These are phyloP conservation scores for Leccinum pachyderme DNA, from an alignment of 1,284 basidiomycete genomes.

Conservation along the genomic window DNA sequence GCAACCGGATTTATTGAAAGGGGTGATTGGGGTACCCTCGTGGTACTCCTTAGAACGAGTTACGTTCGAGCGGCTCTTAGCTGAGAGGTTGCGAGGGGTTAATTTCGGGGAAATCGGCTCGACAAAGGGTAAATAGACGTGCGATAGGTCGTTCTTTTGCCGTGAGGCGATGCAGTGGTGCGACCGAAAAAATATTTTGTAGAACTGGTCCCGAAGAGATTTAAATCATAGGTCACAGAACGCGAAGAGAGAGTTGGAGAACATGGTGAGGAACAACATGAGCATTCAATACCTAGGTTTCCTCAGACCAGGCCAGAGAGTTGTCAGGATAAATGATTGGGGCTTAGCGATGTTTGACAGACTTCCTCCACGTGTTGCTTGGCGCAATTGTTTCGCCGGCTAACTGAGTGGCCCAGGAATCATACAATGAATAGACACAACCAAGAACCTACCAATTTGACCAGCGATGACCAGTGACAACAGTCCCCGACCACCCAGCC, in stretches of 20 bases:
- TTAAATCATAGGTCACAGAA: background rate
- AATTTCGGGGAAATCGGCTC: conserved; percentile 1
- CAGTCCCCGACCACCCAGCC: background rate
- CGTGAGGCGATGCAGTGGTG: conserved; percentile 1
- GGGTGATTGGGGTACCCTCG: background rate
- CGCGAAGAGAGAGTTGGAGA: background rate
- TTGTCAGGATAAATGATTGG: background rate
- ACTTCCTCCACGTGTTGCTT: conserved; percentile 6
- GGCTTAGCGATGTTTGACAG: background rate
- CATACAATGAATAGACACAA: background rate
- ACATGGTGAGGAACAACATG: background rate
- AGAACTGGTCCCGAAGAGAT: background rate
- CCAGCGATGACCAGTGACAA: background rate
- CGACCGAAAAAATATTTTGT: background rate
- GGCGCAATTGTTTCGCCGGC: background rate
- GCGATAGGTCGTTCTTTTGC: background rate
- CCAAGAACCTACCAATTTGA: background rate
- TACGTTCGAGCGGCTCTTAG: background rate
- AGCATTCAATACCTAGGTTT: background rate
- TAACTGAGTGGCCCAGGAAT: background rate
- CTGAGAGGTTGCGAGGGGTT: background rate
- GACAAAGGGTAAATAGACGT: background rate
- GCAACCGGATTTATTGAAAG: background rate
- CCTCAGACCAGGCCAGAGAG: background rate
- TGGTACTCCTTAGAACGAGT: conserved; percentile 9